Evolutionary conservation across 345 rosid genomes (phyloP), one percentile per base, ranked within the genome.

Genomic region (Capsella bursapastoris): DNA sequence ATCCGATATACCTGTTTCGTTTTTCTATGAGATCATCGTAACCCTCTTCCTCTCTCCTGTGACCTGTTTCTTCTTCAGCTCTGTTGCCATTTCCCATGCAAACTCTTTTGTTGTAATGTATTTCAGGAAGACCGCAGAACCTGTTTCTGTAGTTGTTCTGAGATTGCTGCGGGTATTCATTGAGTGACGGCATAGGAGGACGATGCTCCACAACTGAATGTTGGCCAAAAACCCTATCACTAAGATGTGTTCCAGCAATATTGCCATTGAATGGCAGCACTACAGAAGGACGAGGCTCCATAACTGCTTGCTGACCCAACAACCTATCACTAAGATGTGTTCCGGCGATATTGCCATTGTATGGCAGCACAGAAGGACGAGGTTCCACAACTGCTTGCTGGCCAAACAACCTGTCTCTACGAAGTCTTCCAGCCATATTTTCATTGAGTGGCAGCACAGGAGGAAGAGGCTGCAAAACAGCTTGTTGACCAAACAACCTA

Each of bases 241-340:
- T 75, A 38, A 82, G 27, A 66, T 66, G 45, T 40, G 59, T 10
- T 25, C 34, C 73, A 27, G 32, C 8, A 40, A 72, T 37, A 41
- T 52, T 47, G 7, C 78, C 83, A 60, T 78, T 64, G 28, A 74
- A 25, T 1, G 25, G 1, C 0, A 2, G 57, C 57, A 52, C 25
- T 22, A 1, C 4, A 27, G 7, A 5, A 58, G 51, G 34, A 49
- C 27, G 37, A 55, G 52, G 64, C 57, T 27, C 35, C 57, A 25
- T 1, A 12, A 53, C 35, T 9, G 7, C 14, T 10, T 1, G 32
- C 27, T 51, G 31, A 14, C 13, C 5, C 4, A 4, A 7, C 1
- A 50, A 50, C 7, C 28, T 25, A 2, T 51, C 14, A 22, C 52
- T 71, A 47, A 82, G 47, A 68, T 51, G 1, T 22, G 31, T 22